A percentile compares a stretch with the other conserved stretches of the same genome.
These are phyloP conservation scores for Yamadazyma atmosphaerica DNA, from an alignment of 1,139 yeast species.

Conservation along the genomic window DNA sequence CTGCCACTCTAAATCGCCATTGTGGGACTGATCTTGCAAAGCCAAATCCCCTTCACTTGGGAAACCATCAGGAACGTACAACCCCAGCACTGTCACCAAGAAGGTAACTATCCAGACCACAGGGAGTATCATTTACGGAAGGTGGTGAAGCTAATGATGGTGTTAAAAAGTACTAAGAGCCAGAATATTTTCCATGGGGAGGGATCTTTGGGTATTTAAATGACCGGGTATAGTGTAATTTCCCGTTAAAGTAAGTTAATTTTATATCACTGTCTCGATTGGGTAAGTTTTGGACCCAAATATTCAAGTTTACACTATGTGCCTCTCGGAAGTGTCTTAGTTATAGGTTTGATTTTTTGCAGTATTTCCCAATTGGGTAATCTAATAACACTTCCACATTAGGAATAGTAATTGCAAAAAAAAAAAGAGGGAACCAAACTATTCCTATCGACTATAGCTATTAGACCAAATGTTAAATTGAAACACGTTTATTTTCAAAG, in stretches of 20 bases:
- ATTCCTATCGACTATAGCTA: no score
- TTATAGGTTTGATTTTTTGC: conserved; percentile 1
- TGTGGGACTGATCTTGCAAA: neutral
- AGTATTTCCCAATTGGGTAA: conserved; percentile 14
- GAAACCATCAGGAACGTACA: conserved; percentile 2
- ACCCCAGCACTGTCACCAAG: conserved; percentile 1
- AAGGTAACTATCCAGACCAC: neutral
- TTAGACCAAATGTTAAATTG: no score
- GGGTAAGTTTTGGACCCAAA: neutral
- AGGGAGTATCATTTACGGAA: conserved; percentile 1
- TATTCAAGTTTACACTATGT: neutral
- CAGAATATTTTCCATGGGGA: neutral
- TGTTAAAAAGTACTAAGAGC: neutral
- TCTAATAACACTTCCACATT: conserved; percentile 13
- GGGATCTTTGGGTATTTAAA: conserved; percentile 1
- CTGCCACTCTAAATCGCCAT: neutral
- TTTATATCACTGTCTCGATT: neutral
- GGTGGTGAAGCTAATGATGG: neutral
- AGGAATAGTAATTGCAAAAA: conserved; percentile 14
- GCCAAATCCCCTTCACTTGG: conserved; percentile 4
- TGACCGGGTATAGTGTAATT: neutral
- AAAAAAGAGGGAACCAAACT: no score
- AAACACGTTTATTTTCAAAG: no score
- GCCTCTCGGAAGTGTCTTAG: no score
- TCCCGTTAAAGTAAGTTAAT: conserved; percentile 1